Evolutionary conservation across 2,329 filamentous ascomycete species (phyloP), one percentile per base, ranked within the genome.

Genomic region (Penicillium carneum): DNA sequence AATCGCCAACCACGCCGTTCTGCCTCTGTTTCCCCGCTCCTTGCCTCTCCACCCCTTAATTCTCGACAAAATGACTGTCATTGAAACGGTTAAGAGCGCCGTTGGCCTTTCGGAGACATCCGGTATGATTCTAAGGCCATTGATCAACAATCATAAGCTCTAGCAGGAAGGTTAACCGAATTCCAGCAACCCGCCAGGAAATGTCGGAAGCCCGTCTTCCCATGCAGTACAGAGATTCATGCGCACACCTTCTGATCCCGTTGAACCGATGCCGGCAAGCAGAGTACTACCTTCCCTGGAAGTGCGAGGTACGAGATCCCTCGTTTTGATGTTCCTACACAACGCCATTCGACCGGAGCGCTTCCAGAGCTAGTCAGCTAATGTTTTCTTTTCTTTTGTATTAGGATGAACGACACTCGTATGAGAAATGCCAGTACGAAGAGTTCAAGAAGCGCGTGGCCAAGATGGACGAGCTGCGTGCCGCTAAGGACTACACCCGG

Each of bases 401-500:
- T 62, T 36, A 98, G 95, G 88, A 93, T 79, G 95, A 99, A 85
- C 86, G 95, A 84, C 95, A 99, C 82, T 90, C 89, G 75, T 99
- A 99, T 85, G 95, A 99, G 79, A 98, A 98, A 81, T 99, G 95
- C 87, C 95, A 99, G 77, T 99, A 99, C 81, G 91, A 91, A 68
- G 95, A 98, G 79, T 99, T 99, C 86, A 97, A 97, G 88, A 92
- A 94, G 86, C 89, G 95, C 61, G 95, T 99, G 68, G 92, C 90
- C 76, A 98, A 97, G 88, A 99, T 99, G 95, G 88, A 98, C 74
- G 93, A 99, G 84, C 82, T 99, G 76, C 87, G 93, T 76, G 93
- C 88, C 69, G 88, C 91, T 63, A 96, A 96, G 86, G 87, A 82
- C 61, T 93, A 92, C 64, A 88, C 86, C 74, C 87, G 94, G 80